Evolutionary conservation across 2,329 filamentous ascomycete genomes (phyloP).

Genomic region (Trichophyton schoenleinii): DNA sequence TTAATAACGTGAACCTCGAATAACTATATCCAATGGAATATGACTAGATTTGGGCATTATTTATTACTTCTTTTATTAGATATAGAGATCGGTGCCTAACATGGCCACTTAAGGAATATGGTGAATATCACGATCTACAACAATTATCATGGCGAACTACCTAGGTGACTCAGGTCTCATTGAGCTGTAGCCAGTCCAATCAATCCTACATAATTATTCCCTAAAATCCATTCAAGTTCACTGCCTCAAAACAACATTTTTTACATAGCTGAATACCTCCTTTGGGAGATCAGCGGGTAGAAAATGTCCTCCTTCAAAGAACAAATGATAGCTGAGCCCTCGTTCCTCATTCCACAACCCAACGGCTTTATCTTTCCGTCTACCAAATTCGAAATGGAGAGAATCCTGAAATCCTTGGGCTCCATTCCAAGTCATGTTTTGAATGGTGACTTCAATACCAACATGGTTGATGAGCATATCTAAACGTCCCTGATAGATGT

Average conservation of each 20-base stretch:
- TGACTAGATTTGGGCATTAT: no score
- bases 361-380: conserved; percentile 7
- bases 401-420: conserved; percentile 24
- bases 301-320: conserved; percentile 24
- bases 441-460: conserved; percentile 25
- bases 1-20: no score
- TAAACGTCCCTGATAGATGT: conserved; percentile 27
- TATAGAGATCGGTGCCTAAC: no score
- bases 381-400: conserved; percentile 17
- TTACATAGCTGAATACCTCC: conserved; percentile 27
- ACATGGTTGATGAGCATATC: conserved; percentile 30
- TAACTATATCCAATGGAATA: no score
- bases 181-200: neutral
- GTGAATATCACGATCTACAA: no score
- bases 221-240: neutral
- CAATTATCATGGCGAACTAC: no score
- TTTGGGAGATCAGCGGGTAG: conserved; percentile 22
- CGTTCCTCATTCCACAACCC: conserved; percentile 25
- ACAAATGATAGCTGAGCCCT: conserved; percentile 27
- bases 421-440: conserved; percentile 33
- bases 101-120: no score
- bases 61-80: no score
- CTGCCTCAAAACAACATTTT: conserved; percentile 22
- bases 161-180: no score
- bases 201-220: neutral